Evolutionary conservation across 192 early-diverging fungal species (phyloP).

Genomic region (Linnemannia schmuckeri): DNA sequence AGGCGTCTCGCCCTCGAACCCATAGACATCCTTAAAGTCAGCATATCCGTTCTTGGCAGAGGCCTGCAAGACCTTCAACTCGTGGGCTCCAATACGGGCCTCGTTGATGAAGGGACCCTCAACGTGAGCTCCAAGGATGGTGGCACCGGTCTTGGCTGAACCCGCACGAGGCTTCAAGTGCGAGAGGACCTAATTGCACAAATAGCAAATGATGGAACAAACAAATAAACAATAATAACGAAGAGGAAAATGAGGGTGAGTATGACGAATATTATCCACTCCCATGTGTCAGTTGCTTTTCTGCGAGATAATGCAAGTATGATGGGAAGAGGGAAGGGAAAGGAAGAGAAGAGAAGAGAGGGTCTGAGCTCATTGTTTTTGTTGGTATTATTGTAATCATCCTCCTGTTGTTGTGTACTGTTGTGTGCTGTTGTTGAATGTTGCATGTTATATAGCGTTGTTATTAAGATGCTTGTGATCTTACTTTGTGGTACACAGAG

Average conservation of each 20-base stretch:
- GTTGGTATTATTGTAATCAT: not conserved
- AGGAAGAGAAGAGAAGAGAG: not conserved
- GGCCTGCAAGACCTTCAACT: slow-evolving; percentile 69
- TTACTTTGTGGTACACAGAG: slow-evolving; percentile 79
- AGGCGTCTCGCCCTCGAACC: slow-evolving; percentile 62
- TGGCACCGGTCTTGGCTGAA: slow-evolving; percentile 70
- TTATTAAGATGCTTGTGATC: not conserved
- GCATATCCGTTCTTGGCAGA: slow-evolving; percentile 70
- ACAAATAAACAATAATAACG: not conserved
- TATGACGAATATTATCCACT: not conserved
- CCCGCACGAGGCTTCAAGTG: slow-evolving; percentile 75
- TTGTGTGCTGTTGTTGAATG: not conserved
- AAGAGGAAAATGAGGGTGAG: not conserved
- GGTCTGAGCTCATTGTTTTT: not conserved
- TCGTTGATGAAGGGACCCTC: slow-evolving; percentile 76
- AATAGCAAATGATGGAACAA: not conserved
- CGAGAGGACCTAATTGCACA: slow-evolving; percentile 58
- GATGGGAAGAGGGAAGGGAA: not conserved
- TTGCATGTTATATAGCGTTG: not conserved
- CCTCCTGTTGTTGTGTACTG: not conserved
- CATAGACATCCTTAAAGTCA: slow-evolving; percentile 81
- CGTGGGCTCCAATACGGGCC: slow-evolving; percentile 84
- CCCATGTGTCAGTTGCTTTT: not conserved
- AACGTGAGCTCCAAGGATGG: slow-evolving; percentile 73
- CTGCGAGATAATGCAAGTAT: slow-evolving; percentile 9